phyloP scores from a whole-genome alignment of 2,329 filamentous ascomycete genomes.

The Daldinia eschscholtzii region DNA sequence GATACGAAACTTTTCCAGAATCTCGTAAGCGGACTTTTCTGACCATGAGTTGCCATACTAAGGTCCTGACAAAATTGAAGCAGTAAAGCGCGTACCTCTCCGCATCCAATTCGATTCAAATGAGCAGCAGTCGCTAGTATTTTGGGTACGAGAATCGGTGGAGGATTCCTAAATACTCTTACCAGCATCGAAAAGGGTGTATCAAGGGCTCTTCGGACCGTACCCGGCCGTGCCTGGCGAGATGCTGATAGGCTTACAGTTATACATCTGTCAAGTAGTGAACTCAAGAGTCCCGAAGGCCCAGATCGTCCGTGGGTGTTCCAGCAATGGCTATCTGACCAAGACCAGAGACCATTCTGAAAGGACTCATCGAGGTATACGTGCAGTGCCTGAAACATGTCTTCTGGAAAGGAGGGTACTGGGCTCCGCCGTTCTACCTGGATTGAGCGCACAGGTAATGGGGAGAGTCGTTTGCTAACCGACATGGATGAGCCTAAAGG shows the following conservation, averaged over 20 bases:
- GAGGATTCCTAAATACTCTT: slow-evolving; percentile 49
- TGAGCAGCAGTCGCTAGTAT: slow-evolving; percentile 45
- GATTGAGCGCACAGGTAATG: slow-evolving; percentile 11
- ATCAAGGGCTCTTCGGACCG: slow-evolving; percentile 46
- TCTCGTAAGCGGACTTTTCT: slow-evolving; percentile 38
- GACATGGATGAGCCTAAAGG: slow-evolving; percentile 21
- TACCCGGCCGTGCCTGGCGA: slow-evolving; percentile 46
- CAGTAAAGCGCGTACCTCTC: slow-evolving; percentile 47
- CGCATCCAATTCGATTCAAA: slow-evolving; percentile 46
- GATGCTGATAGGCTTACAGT: slow-evolving; percentile 48
- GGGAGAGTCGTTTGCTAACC: slow-evolving; percentile 8
- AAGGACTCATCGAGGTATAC: slow-evolving; percentile 44
- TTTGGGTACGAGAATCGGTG: slow-evolving; percentile 47
- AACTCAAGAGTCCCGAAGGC: slow-evolving; percentile 47
- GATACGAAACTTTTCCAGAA: slow-evolving; percentile 49
- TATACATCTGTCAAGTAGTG: slow-evolving; percentile 49
- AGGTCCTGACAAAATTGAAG: slow-evolving; percentile 50
- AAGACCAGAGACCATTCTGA: slow-evolving; percentile 43
- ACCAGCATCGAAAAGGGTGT: slow-evolving; percentile 47
- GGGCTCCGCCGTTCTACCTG: slow-evolving; percentile 29
- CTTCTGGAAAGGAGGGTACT: slow-evolving; percentile 34
- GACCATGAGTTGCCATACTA: slow-evolving; percentile 40
- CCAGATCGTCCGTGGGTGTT: slow-evolving; percentile 44
- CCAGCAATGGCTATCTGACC: slow-evolving; percentile 46
- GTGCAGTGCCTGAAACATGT: slow-evolving; percentile 42